Evolutionary conservation across 805 yeast genomes (phyloP).

Genomic region (Candida silvatica): DNA sequence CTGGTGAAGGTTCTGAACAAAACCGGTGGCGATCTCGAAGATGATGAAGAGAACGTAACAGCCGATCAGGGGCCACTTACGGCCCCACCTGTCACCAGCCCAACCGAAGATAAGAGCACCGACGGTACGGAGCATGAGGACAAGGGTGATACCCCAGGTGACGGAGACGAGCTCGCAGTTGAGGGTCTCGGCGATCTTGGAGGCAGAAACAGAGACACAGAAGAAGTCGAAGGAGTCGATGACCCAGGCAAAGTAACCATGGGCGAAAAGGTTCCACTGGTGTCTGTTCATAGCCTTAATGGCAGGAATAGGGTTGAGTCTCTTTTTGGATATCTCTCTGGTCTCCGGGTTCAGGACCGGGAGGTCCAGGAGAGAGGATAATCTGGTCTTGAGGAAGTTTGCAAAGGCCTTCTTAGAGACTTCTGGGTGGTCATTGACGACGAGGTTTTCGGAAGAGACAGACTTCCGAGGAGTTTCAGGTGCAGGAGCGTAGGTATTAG

Average conservation of each 20-base stretch:
- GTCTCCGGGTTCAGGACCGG: conserved; percentile 5
- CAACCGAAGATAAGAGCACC: conserved; percentile 45
- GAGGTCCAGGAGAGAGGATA: conserved; percentile 7
- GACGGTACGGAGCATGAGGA: conserved; percentile 46
- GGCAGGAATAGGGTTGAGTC: conserved; percentile 51
- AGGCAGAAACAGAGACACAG: conserved; percentile 25
- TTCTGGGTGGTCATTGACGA: not conserved
- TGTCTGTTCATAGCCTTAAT: conserved; percentile 31
- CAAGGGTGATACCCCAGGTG: conserved; percentile 39
- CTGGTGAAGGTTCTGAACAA: conserved; percentile 36
- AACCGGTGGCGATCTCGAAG: conserved; percentile 48
- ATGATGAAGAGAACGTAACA: conserved; percentile 32
- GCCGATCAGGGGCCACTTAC: conserved; percentile 39
- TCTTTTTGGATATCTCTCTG: conserved; percentile 25
- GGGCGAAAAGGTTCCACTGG: conserved; percentile 38
- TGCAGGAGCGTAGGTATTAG: no score
- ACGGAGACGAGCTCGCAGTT: conserved; percentile 29
- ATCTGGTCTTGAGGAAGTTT: conserved; percentile 6
- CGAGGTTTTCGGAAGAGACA: no score
- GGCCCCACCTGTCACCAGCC: conserved; percentile 40
- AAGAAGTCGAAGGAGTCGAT: conserved; percentile 50
- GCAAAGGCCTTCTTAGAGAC: conserved; percentile 1
- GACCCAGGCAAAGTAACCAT: conserved; percentile 44
- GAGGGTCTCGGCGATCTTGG: conserved; percentile 31
- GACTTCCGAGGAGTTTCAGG: no score